phyloP scores from a whole-genome alignment of 139 green algal species.

The Pleodorina starrii region DNA sequence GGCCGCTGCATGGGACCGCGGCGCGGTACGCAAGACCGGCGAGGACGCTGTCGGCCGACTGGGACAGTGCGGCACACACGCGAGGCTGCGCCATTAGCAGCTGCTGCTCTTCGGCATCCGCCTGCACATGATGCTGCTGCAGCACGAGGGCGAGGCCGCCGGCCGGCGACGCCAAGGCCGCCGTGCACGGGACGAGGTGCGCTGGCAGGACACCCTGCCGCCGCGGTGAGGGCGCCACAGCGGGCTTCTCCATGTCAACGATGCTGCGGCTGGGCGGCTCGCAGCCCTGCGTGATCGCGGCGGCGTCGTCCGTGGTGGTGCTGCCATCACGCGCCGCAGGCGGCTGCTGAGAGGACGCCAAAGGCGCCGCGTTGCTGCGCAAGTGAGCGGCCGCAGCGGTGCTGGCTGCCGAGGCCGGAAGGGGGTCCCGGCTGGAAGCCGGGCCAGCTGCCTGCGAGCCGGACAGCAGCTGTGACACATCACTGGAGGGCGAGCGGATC shows the following conservation, averaged over 20 bases:
- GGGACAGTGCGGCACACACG: neutral
- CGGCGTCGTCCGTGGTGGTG: neutral
- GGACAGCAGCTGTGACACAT: neutral
- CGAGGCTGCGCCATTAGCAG: neutral
- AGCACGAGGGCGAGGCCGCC: neutral
- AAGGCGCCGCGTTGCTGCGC: too few species aligned
- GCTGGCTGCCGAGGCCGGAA: neutral
- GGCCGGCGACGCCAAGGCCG: neutral
- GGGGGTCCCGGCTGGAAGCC: too few species aligned
- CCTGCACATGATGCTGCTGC: neutral
- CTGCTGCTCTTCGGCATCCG: neutral
- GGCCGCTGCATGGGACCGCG: neutral
- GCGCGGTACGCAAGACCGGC: neutral
- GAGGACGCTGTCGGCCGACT: neutral
- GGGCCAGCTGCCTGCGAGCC: neutral
- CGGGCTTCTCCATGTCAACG: neutral
- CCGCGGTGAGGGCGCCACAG: neutral
- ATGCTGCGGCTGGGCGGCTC: neutral
- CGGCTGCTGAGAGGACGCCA: neutral
- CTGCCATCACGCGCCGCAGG: too few species aligned
- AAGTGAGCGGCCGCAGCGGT: neutral
- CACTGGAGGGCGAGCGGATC: neutral
- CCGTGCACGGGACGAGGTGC: neutral
- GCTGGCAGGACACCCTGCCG: neutral
- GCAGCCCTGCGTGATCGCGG: too few species aligned